A percentile compares a stretch with the other conserved stretches of the same genome.
phyloP scores from a whole-genome alignment of 1,284 basidiomycete species.

The Acaromyces ingoldii region DNA sequence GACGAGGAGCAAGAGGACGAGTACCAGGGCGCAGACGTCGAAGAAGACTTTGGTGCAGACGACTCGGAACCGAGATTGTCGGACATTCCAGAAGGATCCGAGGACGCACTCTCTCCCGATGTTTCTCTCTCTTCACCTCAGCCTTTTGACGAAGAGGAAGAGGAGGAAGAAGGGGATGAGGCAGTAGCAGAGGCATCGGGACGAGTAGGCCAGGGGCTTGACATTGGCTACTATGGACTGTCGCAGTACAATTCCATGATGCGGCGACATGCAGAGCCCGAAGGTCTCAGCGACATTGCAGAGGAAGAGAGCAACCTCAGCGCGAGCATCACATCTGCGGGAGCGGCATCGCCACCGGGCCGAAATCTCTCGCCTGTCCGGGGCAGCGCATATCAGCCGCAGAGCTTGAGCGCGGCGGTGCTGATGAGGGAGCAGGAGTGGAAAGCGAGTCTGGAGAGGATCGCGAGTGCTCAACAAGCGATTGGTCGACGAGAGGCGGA shows the following conservation, averaged over 20 bases:
- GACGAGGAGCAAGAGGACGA: no score
- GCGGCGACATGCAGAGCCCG: no score
- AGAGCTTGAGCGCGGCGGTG: conserved; percentile 7
- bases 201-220: conserved; percentile 10
- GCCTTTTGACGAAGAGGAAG: neutral
- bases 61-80: neutral
- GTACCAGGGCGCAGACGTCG: no score
- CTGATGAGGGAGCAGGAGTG: conserved; percentile 1
- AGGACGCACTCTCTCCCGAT: conserved; percentile 2
- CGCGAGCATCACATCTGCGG: conserved; percentile 7
- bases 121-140: neutral
- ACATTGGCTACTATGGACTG: conserved; percentile 25
- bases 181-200: conserved; percentile 10
- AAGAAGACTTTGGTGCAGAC: no score
- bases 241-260: conserved; percentile 17
- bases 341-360: neutral
- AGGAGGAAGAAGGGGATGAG: neutral
- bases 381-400: neutral
- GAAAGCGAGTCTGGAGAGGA: conserved; percentile 7
- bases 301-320: conserved; percentile 26
- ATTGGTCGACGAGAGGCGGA: no score
- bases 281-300: conserved; percentile 37
- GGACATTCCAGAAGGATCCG: neutral
- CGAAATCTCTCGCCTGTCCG: conserved; percentile 2
- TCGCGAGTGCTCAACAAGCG: conserved; percentile 3